These are phyloP conservation scores for Trypanosoma boissoni DNA, from an alignment of 208 protist species.

Conservation along the genomic window DNA sequence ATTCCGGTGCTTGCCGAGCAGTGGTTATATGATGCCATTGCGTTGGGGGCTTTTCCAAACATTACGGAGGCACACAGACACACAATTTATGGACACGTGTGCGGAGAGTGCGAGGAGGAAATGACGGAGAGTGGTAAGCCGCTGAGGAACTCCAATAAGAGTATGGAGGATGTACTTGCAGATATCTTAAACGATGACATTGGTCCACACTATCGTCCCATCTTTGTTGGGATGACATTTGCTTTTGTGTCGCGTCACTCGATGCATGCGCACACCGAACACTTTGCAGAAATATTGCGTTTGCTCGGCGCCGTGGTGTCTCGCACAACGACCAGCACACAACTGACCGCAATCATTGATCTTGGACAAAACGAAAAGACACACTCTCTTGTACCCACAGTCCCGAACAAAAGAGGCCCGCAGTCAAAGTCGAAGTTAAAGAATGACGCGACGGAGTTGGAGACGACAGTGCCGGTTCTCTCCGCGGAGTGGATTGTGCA, in stretches of 20 bases:
- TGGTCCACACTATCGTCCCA: conserved; percentile 52
- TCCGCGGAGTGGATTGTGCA: conserved; percentile 62
- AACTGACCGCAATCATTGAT: conserved; percentile 52
- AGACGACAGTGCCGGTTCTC: conserved; percentile 29
- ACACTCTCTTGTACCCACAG: no score
- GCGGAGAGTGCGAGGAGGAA: no score
- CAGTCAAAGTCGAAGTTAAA: not conserved
- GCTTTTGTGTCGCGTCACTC: conserved; percentile 23
- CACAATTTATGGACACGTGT: no score
- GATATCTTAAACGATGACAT: conserved; percentile 15
- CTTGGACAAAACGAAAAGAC: no score
- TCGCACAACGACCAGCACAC: conserved; percentile 30
- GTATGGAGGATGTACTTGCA: conserved; percentile 7
- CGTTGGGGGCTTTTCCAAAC: conserved; percentile 39
- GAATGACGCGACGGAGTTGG: not conserved
- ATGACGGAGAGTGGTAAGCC: no score
- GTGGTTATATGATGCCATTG: conserved; percentile 71
- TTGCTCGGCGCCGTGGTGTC: conserved; percentile 63
- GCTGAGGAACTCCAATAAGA: no score
- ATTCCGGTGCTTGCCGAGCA: conserved; percentile 59
- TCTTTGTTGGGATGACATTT: conserved; percentile 54
- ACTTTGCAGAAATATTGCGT: conserved; percentile 55
- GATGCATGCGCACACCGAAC: conserved; percentile 23
- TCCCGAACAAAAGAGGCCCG: no score
- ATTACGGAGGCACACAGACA: conserved; percentile 25